Base-by-base conservation (phyloP, 305 asterid species). In the Fraxinus velutina region DNA sequence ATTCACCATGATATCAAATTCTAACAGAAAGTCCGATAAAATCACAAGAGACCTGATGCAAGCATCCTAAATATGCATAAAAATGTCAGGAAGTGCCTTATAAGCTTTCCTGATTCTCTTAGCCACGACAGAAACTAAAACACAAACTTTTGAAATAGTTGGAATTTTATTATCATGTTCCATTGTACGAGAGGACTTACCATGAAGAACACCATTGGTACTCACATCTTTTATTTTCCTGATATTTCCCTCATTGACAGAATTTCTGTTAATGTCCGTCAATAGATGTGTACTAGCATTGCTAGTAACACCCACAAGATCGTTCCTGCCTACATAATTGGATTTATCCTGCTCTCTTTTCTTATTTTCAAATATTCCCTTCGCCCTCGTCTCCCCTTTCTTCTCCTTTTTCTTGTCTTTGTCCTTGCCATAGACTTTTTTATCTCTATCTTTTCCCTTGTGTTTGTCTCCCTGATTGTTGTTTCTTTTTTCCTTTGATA, bases 131-230 rank as follows among this genome's bases (percentile, higher is more conserved):
- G 52, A 50, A 77, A 76, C 39, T 7, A 52, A 5, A 78, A 71
- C 77, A 39, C 24, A 36, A 12, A 42, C 6, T 72, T 81, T 68
- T 22, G 42, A 42, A 19, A 78, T 30, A 42, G 36, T 3, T 21
- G 47, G 55, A 80, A 79, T 39, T 75, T 81, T 79, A 52, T 79
- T 44, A 68, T 8, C 80, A 29, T 75, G 68, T 62, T 78, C 76
- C 77, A 76, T 30, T 39, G 70, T 77, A 78, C 77, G 60, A 82
- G 66, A 86, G 83, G 79, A 88, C 97, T 92, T 86, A 89, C 92
- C 92, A 57, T 80, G 89, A 79, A 82, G 80, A 77, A 87, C 86
- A 83, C 92, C 89, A 85, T 89, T 89, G 17, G 87, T 12, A 82
- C 32, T 10, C 83, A 73, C 75, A 84, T 84, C 90, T 82, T 87